Evolutionary conservation across 225 moss, liverwort and hornwort genomes (phyloP).

Genomic region (Sphagnum contortum): DNA sequence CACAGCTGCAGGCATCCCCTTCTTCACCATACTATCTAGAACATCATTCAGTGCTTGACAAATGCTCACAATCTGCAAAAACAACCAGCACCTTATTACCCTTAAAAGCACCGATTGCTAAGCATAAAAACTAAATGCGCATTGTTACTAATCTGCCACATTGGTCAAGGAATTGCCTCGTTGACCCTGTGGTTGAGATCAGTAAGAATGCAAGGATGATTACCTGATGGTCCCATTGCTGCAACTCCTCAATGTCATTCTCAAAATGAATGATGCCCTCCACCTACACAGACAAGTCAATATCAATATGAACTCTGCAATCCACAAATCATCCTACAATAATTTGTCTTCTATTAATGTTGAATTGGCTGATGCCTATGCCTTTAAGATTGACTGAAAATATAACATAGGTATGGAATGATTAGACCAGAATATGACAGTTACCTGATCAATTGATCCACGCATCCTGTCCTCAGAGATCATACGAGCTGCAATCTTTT

Average conservation of each 20-base stretch:
- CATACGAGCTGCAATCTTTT: conserved; percentile 98
- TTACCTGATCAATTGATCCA: conserved; percentile 96
- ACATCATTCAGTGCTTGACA: conserved; percentile 98
- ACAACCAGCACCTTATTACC: not conserved
- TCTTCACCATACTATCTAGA: conserved; percentile 97
- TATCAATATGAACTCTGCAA: conserved; percentile 2
- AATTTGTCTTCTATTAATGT: not conserved
- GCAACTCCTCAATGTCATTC: conserved; percentile 97
- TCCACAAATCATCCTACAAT: not conserved
- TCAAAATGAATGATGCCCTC: conserved; percentile 98
- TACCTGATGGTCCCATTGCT: conserved; percentile 99
- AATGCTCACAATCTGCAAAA: conserved; percentile 88
- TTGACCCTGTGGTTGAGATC: no score
- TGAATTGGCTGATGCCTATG: not conserved
- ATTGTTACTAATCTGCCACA: no score
- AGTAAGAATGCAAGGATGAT: not conserved
- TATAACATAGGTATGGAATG: not conserved
- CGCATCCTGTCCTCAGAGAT: conserved; percentile 99
- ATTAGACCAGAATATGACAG: not conserved
- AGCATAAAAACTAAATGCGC: not conserved
- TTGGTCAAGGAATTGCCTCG: no score
- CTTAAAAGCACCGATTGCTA: not conserved
- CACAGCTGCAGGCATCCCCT: conserved; percentile 77
- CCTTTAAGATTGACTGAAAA: no score
- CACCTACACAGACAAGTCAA: conserved; percentile 39